Evolutionary conservation across 1,284 basidiomycete species (phyloP), one percentile per base, ranked within the genome.

Genomic region (Cryptococcus hybrid): DNA sequence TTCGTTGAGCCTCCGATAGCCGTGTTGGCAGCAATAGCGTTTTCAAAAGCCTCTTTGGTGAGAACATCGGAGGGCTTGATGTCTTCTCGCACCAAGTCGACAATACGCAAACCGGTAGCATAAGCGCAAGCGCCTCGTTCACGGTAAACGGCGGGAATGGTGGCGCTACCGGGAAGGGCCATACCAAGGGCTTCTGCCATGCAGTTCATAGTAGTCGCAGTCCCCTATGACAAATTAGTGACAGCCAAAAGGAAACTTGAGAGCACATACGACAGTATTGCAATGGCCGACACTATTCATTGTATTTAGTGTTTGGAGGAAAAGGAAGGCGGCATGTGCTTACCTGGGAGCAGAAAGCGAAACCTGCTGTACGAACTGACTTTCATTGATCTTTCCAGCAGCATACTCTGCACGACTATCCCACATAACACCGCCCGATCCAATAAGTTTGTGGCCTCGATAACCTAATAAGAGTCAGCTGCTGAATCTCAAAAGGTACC

Each of bases 41-140:
- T 96, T 71, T 95, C 80, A 79, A 97, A 94, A 0, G 93, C 91
- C 46, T 87, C 82, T 44, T 88, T 88, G 12, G 94, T 96, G 63
- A 97, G 80, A 68, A 97, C 96, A 73, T 97, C 93, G 63, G 86
- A 86, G 34, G 93, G 93, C 76, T 94, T 95, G 68, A 95, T 81
- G 72, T 97, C 91, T 54, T 87, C 79, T 68, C 88, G 89, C 51
- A 97, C 84, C 52, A 97, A 80, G 61, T 84, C 85, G 73, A 86
- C 90, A 74, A 97, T 83, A 68, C 88, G 90, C 59, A 82, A 84
- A 2, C 90, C 93, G 42, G 91, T 91, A 59, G 83, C 84, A 69
- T 89, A 82, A 68, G 92, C 71, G 56, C 74, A 75, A 8, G 73
- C 70, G 13, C 67, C 68, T 51, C 73, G 65, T 59, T 74, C 73